Base-by-base conservation (phyloP, 352 stramenopile species). In the Globisporangium solare region DNA sequence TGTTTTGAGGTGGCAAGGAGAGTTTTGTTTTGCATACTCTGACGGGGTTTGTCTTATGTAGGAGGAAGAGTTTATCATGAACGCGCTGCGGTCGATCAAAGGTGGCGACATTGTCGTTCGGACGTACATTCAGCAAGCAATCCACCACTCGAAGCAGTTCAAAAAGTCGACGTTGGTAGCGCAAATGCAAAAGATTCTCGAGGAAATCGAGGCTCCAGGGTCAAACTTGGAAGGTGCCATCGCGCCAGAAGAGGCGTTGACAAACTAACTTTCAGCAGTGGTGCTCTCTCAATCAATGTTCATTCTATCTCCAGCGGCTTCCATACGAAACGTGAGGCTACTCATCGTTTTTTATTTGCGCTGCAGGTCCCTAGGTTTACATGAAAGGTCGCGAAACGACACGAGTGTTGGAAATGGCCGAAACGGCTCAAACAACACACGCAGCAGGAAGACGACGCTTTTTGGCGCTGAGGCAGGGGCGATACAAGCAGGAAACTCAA, bases 51-150 rank as follows among this genome's bases (percentile, higher is more conserved):
- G 10, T n/a, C 58, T 21, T 41, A 8, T 58, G 1, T 37, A 91
- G 80, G 83, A 93, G 51, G 76, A 88, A 49, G 80, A 91, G 48
- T 93, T 93, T 61, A 72, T 93, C 53, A 64, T 91, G 31, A 84
- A 69, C 47, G 80, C 73, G 24, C 66, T 93, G 35, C 64, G 66
- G 4, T 73, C 76, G n/a, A 90, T 92, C 77, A 86, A 88, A 58
- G 82, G 82, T 2, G 75, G 83, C 0, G 68, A 75, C 12, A 66
- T 69, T 21, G 74, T 82, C 18, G 68, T 79, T 31, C 70, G 79
- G 45, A 90, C 83, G 20, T 92, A 93, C 58, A 84, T 91, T 6
- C 52, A 75, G 21, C 79, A 91, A 63, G 80, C 83, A 1, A 86
- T 91, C 51, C 52, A 55, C 2, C 65, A 84, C 55, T 76, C 79